phyloP scores from a whole-genome alignment of 192 early-diverging fungal genomes.

The Entomortierella lignicola region DNA sequence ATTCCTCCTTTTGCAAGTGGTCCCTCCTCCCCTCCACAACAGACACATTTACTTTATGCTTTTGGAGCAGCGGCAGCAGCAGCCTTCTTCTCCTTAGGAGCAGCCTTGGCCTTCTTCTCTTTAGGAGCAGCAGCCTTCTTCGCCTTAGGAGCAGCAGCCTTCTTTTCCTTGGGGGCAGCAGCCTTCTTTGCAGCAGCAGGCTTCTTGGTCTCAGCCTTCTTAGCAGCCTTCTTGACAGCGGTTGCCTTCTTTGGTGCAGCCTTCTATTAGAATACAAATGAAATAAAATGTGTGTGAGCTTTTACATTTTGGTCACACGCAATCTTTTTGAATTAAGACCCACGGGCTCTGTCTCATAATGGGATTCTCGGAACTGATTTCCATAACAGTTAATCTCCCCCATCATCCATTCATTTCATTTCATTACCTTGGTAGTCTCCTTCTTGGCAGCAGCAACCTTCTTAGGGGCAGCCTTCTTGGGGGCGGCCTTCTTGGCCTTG shows the following conservation, averaged over 20 bases:
- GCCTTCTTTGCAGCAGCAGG: slow-evolving; percentile 29
- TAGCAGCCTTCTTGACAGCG: slow-evolving; percentile 41
- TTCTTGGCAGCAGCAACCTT: slow-evolving; percentile 44
- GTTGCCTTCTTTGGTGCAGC: slow-evolving; percentile 21
- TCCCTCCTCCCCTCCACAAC: no score
- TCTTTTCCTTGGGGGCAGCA: slow-evolving; percentile 56
- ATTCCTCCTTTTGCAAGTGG: no score
- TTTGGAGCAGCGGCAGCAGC: slow-evolving; percentile 11
- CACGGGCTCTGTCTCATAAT: neutral
- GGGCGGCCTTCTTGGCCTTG: slow-evolving; percentile 42
- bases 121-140: slow-evolving; percentile 40
- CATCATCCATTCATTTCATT: neutral
- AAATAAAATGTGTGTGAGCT: neutral
- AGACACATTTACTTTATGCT: no score
- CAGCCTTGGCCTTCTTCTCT: slow-evolving; percentile 12
- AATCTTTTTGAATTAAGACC: neutral
- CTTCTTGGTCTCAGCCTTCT: slow-evolving; percentile 41
- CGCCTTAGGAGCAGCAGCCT: slow-evolving; percentile 34
- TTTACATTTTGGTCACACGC: neutral
- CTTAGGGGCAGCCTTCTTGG: slow-evolving; percentile 46
- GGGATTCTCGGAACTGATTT: no score
- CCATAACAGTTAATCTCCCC: no score
- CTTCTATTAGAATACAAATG: neutral
- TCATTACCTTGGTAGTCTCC: slow-evolving; percentile 38
- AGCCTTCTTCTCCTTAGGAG: slow-evolving; percentile 4